phyloP scores from a whole-genome alignment of 1,139 yeast genomes.

The Magnusiomyces tetraspermus region DNA sequence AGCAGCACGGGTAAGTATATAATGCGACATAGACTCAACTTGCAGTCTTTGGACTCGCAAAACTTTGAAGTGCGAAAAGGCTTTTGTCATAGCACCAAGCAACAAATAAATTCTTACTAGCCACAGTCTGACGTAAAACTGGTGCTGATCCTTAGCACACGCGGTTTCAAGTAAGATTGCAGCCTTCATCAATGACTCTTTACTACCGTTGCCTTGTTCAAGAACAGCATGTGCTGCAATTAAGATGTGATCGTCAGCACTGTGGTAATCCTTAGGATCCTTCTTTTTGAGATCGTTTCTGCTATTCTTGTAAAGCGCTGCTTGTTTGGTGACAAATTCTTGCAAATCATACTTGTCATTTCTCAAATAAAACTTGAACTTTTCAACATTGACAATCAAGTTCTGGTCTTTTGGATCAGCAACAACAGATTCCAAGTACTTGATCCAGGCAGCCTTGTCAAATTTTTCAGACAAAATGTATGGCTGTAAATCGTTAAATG shows the following conservation, averaged over 20 bases:
- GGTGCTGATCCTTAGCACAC: slow-evolving; percentile 45
- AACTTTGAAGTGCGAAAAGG: slow-evolving; percentile 42
- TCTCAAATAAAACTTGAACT: slow-evolving; percentile 33
- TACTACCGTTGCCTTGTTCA: slow-evolving; percentile 14
- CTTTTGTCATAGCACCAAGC: slow-evolving; percentile 46
- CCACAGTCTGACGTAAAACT: slow-evolving; percentile 63
- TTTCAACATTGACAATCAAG: slow-evolving; percentile 42
- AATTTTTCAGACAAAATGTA: slow-evolving; percentile 25
- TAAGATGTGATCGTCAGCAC: slow-evolving; percentile 56
- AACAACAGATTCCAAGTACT: slow-evolving; percentile 5
- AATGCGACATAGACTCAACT: slow-evolving; percentile 61
- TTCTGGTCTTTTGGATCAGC: slow-evolving; percentile 31
- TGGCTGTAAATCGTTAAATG: slow-evolving; percentile 46
- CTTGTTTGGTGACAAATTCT: slow-evolving; percentile 23
- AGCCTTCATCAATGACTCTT: slow-evolving; percentile 26
- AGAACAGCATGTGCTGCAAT: slow-evolving; percentile 35
- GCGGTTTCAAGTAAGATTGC: slow-evolving; percentile 43
- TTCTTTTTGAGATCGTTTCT: slow-evolving; percentile 32
- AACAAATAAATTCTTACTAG: slow-evolving; percentile 53
- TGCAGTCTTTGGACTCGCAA: slow-evolving; percentile 71
- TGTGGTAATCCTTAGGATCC: slow-evolving; percentile 51
- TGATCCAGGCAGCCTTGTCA: slow-evolving; percentile 15
- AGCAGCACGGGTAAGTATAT: slow-evolving; percentile 42
- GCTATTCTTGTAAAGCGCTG: slow-evolving; percentile 34
- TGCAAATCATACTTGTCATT: slow-evolving; percentile 14